These are phyloP conservation scores for Trichophyton simii DNA, from an alignment of 2,329 filamentous ascomycete genomes.

Conservation along the genomic window DNA sequence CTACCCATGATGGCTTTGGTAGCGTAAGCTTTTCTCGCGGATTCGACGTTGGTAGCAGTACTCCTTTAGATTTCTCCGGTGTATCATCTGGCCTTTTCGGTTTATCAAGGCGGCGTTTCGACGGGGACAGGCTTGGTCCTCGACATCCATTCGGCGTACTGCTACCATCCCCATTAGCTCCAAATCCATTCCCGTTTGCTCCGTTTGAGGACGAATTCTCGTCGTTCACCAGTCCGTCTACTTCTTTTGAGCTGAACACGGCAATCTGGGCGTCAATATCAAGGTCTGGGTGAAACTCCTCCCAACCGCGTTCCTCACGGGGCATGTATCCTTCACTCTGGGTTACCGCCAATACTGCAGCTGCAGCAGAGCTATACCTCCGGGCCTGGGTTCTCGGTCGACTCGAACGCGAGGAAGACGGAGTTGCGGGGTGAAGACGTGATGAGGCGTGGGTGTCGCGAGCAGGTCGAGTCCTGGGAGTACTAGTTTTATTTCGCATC, in stretches of 20 bases:
- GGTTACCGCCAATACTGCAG: conserved; percentile 75
- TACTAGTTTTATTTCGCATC: conserved; percentile 18
- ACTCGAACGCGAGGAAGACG: conserved; percentile 24
- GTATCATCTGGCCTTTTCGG: conserved; percentile 47
- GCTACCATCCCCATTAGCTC: conserved; percentile 19
- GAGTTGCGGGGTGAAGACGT: conserved; percentile 18
- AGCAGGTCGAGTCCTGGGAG: conserved; percentile 22
- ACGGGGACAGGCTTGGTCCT: conserved; percentile 20
- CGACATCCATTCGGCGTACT: conserved; percentile 8
- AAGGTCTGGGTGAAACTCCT: conserved; percentile 91
- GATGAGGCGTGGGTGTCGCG: conserved; percentile 37
- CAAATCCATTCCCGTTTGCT: conserved; percentile 16
- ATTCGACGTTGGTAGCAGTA: conserved; percentile 34
- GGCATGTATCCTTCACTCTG: conserved; percentile 96
- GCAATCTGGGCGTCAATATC: conserved; percentile 74
- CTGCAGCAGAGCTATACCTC: conserved; percentile 68
- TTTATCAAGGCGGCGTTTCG: conserved; percentile 50
- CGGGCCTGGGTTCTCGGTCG: conserved; percentile 35
- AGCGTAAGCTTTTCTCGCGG: conserved; percentile 38
- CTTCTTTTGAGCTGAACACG: conserved; percentile 68
- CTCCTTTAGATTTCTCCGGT: conserved; percentile 15
- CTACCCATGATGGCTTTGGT: conserved; percentile 36
- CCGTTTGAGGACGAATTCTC: conserved; percentile 14
- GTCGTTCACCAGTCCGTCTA: conserved; percentile 56
- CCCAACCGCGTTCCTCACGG: conserved; percentile 89